phyloP scores from a whole-genome alignment of 228 moss, liverwort and hornwort genomes.

The Sphagnum fallax region DNA sequence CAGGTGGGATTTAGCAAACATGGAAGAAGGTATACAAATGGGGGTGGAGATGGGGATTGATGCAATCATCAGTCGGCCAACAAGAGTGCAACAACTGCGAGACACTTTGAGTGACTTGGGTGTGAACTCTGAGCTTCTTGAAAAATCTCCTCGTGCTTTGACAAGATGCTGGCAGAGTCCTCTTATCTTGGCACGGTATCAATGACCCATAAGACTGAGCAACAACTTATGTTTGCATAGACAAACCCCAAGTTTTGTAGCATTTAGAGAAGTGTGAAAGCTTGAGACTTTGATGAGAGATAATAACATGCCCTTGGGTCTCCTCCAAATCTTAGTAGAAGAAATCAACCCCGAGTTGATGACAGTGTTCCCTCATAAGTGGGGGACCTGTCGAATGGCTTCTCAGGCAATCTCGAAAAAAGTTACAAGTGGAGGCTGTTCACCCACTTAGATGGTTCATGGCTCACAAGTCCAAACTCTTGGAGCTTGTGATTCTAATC shows the following conservation, averaged over 20 bases:
- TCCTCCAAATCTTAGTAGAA: slow-evolving; percentile 57
- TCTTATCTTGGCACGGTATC: slow-evolving; percentile 40
- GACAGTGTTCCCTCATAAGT: too few relatives aligned
- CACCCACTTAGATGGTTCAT: too few relatives aligned
- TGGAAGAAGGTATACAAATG: slow-evolving; percentile 16
- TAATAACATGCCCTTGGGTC: slow-evolving; percentile 13
- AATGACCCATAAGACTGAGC: too few relatives aligned
- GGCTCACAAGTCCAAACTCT: too few relatives aligned
- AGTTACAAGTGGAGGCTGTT: too few relatives aligned
- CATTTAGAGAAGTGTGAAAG: too few relatives aligned
- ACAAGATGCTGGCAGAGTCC: slow-evolving; percentile 46
- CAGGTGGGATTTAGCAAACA: slow-evolving; percentile 35
- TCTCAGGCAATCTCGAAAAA: too few relatives aligned
- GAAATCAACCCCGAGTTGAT: slow-evolving; percentile 13
- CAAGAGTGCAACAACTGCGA: slow-evolving; percentile 41
- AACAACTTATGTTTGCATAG: too few relatives aligned
- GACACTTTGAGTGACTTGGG: slow-evolving; percentile 38
- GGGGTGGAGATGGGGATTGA: slow-evolving; percentile 36
- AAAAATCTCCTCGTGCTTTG: slow-evolving; percentile 35
- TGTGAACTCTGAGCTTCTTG: slow-evolving; percentile 32
- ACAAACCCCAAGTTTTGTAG: too few relatives aligned
- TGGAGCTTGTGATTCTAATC: too few relatives aligned
- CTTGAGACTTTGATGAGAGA: too few relatives aligned
- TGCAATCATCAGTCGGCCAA: slow-evolving; percentile 30
- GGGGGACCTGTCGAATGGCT: too few relatives aligned